Evolutionary conservation across 2,329 filamentous ascomycete species (phyloP).

Genomic region (Venturia pyrina): DNA sequence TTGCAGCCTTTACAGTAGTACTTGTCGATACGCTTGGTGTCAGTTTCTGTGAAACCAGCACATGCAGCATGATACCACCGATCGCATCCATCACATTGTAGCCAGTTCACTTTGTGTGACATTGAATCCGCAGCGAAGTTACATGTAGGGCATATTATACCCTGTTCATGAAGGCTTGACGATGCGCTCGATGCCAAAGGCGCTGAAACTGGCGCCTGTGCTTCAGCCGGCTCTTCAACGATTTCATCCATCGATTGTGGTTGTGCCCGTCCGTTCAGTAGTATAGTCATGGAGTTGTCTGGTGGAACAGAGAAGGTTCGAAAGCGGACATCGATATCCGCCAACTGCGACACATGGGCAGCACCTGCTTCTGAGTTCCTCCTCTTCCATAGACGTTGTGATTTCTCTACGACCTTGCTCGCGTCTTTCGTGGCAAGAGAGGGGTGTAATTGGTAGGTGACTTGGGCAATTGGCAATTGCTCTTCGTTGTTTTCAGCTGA

Average conservation of each 20-base stretch:
- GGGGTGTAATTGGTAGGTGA: neutral
- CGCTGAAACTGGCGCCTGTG: neutral
- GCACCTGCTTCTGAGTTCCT: neutral
- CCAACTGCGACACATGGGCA: neutral
- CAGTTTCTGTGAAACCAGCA: constrained; percentile 54
- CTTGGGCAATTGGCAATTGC: constrained; percentile 13
- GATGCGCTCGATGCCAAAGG: neutral
- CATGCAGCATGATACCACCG: constrained; percentile 60
- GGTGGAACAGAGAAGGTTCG: constrained; percentile 21
- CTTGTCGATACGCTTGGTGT: constrained; percentile 57
- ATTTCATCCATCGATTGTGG: neutral
- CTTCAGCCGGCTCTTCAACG: neutral
- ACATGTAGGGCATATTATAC: constrained; percentile 47
- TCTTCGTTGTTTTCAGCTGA: constrained; percentile 21
- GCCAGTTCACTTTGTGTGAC: constrained; percentile 51
- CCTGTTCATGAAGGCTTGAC: constrained; percentile 20
- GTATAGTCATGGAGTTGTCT: constrained; percentile 14
- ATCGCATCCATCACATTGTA: constrained; percentile 59
- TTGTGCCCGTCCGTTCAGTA: constrained; percentile 4
- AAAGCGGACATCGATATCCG: neutral
- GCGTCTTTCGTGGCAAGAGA: neutral
- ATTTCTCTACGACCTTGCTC: neutral
- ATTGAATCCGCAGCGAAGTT: constrained; percentile 43
- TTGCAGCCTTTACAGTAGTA: constrained; percentile 54
- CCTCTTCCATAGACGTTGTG: neutral